These are phyloP conservation scores for Lepiota brunneoincarnata DNA, from an alignment of 768 basidiomycete species.

Conservation along the genomic window DNA sequence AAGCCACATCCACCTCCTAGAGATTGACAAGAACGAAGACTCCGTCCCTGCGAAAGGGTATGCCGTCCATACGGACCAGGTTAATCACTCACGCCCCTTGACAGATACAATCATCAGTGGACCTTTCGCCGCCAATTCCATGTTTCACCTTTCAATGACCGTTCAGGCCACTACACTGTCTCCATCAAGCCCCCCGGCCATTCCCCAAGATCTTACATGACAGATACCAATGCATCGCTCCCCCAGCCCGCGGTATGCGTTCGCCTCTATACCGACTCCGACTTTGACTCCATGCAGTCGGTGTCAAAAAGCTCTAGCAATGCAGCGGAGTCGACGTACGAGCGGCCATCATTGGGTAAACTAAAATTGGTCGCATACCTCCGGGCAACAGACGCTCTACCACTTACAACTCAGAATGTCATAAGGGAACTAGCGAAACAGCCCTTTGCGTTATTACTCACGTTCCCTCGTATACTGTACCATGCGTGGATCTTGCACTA, in stretches of 20 bases:
- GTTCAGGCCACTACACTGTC: constrained; percentile 61
- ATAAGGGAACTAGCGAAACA: constrained; percentile 36
- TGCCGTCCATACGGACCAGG: constrained; percentile 10
- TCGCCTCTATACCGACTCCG: constrained; percentile 30
- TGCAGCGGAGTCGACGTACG: neutral
- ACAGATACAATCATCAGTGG: constrained; percentile 63
- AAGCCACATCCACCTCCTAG: constrained; percentile 57
- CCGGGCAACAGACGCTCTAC: constrained; percentile 30
- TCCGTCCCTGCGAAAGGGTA: constrained; percentile 26
- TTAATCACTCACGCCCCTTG: neutral
- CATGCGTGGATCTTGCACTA: constrained; percentile 64
- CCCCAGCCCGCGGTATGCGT: constrained; percentile 40
- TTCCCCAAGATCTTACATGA: constrained; percentile 24
- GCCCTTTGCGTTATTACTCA: constrained; percentile 54
- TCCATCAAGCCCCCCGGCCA: constrained; percentile 47
- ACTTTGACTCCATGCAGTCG: constrained; percentile 9
- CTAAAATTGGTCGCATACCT: constrained; percentile 56
- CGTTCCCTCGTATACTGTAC: constrained; percentile 58
- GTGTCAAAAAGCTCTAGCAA: neutral
- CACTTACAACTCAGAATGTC: constrained; percentile 36
- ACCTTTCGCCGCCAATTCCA: constrained; percentile 67
- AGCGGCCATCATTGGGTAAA: constrained; percentile 20
- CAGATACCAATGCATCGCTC: constrained; percentile 7
- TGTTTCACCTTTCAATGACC: constrained; percentile 76
- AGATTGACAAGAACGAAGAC: constrained; percentile 45